phyloP scores from a whole-genome alignment of 768 basidiomycete genomes.

The Macrolepiota dolichaula region DNA sequence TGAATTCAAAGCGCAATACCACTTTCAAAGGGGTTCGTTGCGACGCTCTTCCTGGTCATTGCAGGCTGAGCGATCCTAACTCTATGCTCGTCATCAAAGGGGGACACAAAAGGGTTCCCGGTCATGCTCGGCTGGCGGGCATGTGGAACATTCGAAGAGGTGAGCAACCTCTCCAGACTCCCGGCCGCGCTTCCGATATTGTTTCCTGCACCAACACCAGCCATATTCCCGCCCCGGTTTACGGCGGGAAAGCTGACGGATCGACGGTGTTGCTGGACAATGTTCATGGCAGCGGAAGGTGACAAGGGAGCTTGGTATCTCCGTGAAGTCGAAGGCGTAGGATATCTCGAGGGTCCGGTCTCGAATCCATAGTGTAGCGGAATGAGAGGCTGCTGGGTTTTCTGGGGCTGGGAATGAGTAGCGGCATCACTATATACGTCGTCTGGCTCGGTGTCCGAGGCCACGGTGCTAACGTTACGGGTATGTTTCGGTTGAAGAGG shows the following conservation, averaged over 20 bases:
- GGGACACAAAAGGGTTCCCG: constrained; percentile 66
- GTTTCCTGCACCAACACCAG: constrained; percentile 18
- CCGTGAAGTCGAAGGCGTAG: neutral
- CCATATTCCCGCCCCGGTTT: constrained; percentile 12
- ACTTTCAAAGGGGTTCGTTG: constrained; percentile 49
- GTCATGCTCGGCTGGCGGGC: constrained; percentile 36
- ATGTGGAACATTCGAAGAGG: constrained; percentile 39
- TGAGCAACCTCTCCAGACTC: constrained; percentile 7
- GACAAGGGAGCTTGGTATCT: neutral
- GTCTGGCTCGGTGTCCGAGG: neutral
- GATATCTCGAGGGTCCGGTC: neutral
- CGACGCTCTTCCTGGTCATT: constrained; percentile 40
- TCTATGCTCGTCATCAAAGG: constrained; percentile 70
- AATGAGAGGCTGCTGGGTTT: neutral
- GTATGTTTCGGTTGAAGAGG: constrained; percentile 4
- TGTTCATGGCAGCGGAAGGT: constrained; percentile 13
- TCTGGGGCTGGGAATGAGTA: neutral
- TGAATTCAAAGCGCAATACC: constrained; percentile 15
- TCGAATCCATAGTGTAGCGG: constrained; percentile 8
- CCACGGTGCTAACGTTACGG: neutral
- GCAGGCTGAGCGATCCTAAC: constrained; percentile 24
- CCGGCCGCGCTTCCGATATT: constrained; percentile 15
- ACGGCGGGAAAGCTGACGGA: constrained; percentile 10
- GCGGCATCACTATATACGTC: neutral
- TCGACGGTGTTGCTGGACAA: constrained; percentile 12